Conservation (phyloP, 441 rosid species). For the Populus hybrid region DNA sequence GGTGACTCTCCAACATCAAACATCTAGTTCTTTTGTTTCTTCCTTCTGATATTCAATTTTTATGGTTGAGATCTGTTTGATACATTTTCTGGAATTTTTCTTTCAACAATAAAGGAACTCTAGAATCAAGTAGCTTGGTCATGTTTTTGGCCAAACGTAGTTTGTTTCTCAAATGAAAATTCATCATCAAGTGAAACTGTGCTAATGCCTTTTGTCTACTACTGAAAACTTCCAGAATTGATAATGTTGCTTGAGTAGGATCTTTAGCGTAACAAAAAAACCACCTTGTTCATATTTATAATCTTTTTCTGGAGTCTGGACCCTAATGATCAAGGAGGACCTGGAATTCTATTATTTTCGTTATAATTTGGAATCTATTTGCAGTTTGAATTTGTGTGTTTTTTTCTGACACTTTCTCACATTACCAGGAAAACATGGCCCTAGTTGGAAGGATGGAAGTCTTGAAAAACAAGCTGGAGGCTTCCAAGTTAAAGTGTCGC, state of each 20-base stretch:
- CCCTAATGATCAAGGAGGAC: background rate
- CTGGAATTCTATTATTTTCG: background rate
- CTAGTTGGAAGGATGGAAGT: slow-evolving; percentile 50
- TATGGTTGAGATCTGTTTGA: background rate
- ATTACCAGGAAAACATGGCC: slow-evolving; percentile 66
- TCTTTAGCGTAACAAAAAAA: background rate
- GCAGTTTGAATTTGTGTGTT: slow-evolving; percentile 13
- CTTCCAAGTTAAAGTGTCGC: slow-evolving; percentile 49
- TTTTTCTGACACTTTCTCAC: slow-evolving; percentile 7
- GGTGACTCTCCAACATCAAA: slow-evolving; percentile 30
- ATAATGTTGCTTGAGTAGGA: background rate
- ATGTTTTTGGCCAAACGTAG: background rate
- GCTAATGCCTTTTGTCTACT: background rate
- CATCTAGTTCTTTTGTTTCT: background rate
- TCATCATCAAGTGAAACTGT: background rate
- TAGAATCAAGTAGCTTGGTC: background rate
- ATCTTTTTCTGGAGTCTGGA: background rate
- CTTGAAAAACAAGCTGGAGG: slow-evolving; percentile 52
- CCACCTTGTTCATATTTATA: background rate
- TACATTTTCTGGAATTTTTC: background rate
- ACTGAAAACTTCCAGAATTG: background rate
- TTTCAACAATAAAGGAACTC: background rate
- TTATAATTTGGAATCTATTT: background rate
- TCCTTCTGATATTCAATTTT: background rate
- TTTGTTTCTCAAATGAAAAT: background rate